A percentile compares a stretch with the other conserved stretches of the same genome.
Conservation (phyloP, 768 basidiomycete genomes). For the Pleurotus citrinopileatus region DNA sequence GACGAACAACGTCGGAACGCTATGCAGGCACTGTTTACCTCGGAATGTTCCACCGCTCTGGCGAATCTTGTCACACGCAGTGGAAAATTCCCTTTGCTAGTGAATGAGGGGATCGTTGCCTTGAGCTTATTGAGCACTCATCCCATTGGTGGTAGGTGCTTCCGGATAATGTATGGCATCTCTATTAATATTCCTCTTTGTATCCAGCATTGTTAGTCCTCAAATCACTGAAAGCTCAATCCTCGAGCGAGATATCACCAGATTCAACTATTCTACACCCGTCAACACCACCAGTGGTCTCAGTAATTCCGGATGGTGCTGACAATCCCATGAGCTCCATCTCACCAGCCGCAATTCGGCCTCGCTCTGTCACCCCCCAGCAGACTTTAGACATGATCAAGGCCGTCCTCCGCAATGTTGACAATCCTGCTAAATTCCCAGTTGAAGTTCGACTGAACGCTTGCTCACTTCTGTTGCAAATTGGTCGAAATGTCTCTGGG, state of each 20-base stretch:
- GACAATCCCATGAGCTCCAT: background rate
- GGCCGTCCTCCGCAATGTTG: constrained; percentile 47
- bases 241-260: constrained; percentile 38
- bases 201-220: constrained; percentile 59
- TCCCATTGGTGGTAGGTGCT: constrained; percentile 56
- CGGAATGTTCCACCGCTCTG: constrained; percentile 59
- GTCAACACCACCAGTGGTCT: constrained; percentile 28
- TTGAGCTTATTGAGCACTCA: constrained; percentile 73
- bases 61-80: constrained; percentile 73
- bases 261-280: constrained; percentile 27
- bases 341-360: constrained; percentile 40
- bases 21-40: constrained; percentile 46
- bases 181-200: background rate
- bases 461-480: constrained; percentile 67
- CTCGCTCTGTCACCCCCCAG: constrained; percentile 42
- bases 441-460: constrained; percentile 75
- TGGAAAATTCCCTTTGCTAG: constrained; percentile 75
- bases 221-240: constrained; percentile 51
- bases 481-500: constrained; percentile 50
- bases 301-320: background rate
- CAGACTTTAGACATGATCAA: constrained; percentile 70
- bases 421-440: constrained; percentile 58
- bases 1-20: constrained; percentile 47
- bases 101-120: constrained; percentile 88
- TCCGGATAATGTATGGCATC: constrained; percentile 4